Base-by-base conservation (phyloP, 306 rosid genomes). In the Vigna unguiculata region DNA sequence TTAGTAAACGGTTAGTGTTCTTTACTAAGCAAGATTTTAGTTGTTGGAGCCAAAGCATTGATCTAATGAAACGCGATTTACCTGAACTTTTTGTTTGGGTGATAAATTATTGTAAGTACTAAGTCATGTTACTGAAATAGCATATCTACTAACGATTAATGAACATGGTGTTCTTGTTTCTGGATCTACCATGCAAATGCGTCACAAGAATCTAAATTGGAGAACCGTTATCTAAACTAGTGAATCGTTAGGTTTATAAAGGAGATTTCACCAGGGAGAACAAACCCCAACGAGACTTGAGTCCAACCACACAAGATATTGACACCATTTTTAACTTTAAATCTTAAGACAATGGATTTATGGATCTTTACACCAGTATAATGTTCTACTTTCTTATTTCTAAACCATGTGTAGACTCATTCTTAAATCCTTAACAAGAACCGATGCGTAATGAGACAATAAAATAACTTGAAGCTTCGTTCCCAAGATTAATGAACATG, bases 31-130 rank as follows among this genome's bases (percentile, higher is more conserved):
- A 54, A 68, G 57, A 49, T 62, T 46, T 62, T 28, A 69, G 36
- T 30, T 61, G 25, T 65, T 64, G 54, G 53, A 49, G 64, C 53
- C 24, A 7, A 49, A 48, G 11, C 63, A 62, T 75, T 48, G 63
- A 62, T 47, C 16, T 32, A 34, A 34, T 32, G 34, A 75, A 20
- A 75, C 43, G 20, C 11, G 30, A 40, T 46, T 59, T 59, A 59
- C 46, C 19, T 24, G 9, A 38, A 20, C 53, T 41, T 9, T 38
- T 8, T 38, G 11, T 72, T 72, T 25, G 30, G 24, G 24, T 15
- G 13, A 41, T 3, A 28, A 62, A 20, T 32, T 11, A 5, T 48
- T 11, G 36, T 17, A 32, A 25, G 6, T 25, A 32, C n/a, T 11
- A 4, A 32, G 17, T 46, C 58, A 59, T 74, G 47, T 58, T 13